Evolutionary conservation across 257 asterid genomes (phyloP).

Genomic region (Verbena officinalis): DNA sequence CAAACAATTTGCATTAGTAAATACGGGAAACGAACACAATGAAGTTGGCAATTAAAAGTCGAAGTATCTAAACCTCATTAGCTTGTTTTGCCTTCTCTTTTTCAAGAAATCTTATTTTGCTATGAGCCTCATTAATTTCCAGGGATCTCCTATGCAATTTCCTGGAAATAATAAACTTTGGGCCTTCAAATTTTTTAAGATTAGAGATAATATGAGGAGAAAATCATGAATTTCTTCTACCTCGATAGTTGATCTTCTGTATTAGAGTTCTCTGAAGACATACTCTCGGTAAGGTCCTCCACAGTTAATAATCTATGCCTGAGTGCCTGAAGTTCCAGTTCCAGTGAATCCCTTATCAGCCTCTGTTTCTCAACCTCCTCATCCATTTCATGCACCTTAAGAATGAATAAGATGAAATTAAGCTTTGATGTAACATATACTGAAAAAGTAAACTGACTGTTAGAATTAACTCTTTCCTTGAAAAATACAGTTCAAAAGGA

Average conservation of each 20-base stretch:
- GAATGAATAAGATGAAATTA: constrained; percentile 19
- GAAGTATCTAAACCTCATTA: constrained; percentile 58
- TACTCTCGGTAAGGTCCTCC: constrained; percentile 64
- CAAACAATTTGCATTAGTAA: constrained; percentile 32
- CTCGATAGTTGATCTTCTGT: constrained; percentile 50
- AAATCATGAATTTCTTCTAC: constrained; percentile 41
- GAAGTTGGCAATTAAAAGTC: constrained; percentile 17
- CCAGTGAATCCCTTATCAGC: constrained; percentile 58
- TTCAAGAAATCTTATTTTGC: constrained; percentile 59
- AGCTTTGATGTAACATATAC: constrained; percentile 13
- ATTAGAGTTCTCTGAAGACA: constrained; percentile 49
- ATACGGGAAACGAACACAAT: neutral
- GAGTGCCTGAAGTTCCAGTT: constrained; percentile 68
- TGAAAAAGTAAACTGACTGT: constrained; percentile 14
- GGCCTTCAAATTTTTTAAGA: constrained; percentile 19
- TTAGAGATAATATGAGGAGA: constrained; percentile 19
- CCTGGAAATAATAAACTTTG: constrained; percentile 34
- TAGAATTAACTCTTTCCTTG: constrained; percentile 2
- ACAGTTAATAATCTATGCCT: constrained; percentile 65
- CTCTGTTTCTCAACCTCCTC: constrained; percentile 67
- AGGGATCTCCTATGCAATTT: constrained; percentile 44
- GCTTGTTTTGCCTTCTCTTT: constrained; percentile 66
- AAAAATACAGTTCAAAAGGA: constrained; percentile 17
- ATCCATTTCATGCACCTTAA: constrained; percentile 84
- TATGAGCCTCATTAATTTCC: constrained; percentile 51